Percentiles rank a stretch among this genome's conserved stretches.
Conservation (phyloP, 495 filamentous ascomycete species). For the Aspergillus haitiensis region DNA sequence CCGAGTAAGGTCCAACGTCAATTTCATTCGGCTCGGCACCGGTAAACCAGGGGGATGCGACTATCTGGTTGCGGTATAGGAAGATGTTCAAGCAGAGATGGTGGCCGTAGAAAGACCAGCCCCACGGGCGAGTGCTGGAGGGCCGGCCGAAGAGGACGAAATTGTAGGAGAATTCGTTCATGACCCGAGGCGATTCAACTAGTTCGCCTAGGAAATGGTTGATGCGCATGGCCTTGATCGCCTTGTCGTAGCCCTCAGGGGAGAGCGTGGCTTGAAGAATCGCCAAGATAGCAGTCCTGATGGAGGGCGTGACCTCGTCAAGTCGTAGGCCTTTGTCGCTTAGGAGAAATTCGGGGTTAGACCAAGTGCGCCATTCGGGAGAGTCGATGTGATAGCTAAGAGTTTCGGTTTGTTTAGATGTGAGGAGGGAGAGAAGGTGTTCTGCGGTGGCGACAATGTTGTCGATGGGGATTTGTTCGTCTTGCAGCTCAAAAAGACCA, state of each 20-base stretch:
- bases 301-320: slow-evolving; percentile 50
- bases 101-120: slow-evolving; percentile 74
- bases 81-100: slow-evolving; percentile 72
- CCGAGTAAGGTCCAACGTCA: slow-evolving; percentile 59
- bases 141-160: slow-evolving; percentile 63
- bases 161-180: slow-evolving; percentile 76
- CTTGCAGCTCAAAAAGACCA: slow-evolving; percentile 57
- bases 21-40: slow-evolving; percentile 77
- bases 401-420: slow-evolving; percentile 46
- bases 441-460: slow-evolving; percentile 53
- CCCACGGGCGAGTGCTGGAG: slow-evolving; percentile 58
- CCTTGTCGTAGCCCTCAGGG: slow-evolving; percentile 68
- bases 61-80: slow-evolving; percentile 57
- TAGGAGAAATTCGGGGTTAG: slow-evolving; percentile 70
- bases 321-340: slow-evolving; percentile 64
- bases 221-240: slow-evolving; percentile 67
- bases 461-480: slow-evolving; percentile 60
- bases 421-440: slow-evolving; percentile 43
- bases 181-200: slow-evolving; percentile 56
- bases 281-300: slow-evolving; percentile 51
- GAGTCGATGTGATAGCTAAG: slow-evolving; percentile 64
- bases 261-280: slow-evolving; percentile 61
- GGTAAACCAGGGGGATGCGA: slow-evolving; percentile 70
- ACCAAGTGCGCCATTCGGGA: slow-evolving; percentile 72
- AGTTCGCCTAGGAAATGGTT: slow-evolving; percentile 78